Evolutionary conservation across 1,284 basidiomycete species (phyloP), one percentile per base, ranked within the genome.

Genomic region (Cerioporus squamosus): DNA sequence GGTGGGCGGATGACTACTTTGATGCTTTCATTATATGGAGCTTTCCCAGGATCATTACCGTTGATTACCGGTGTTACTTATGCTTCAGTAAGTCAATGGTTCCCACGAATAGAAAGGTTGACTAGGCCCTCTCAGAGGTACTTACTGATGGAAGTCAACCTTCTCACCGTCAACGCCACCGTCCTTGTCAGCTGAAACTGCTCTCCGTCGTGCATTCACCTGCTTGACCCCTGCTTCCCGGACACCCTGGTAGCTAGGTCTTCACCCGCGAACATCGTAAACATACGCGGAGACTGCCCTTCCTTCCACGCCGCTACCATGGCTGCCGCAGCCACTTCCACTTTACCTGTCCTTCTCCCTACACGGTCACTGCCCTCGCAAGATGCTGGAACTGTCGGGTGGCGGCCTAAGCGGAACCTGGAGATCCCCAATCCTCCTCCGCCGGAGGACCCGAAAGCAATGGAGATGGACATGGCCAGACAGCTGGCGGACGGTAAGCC

Each of bases 401-500:
- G 63, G 63, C 57, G 48, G 14, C 56, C 63, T 1, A 57, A 60
- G 15, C 63, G 63, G 17, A 55, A 64, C 39, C 22, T 58, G 3
- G 60, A 61, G 17, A 39, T 51, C 1, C 63, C 60, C 5, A 64
- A 64, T 17, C 48, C 56, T 9, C 53, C 63, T 3, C 63, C 63
- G 2, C 38, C 51, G 2, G 63, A 64, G n/a, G 63, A 64, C 26
- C 60, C 63, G 4, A 59, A 48, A 23, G 55, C 57, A 8, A 82
- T 89, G 55, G 93, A 95, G 69, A 79, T 91, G 69, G 90, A 92
- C 2, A 88, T 82, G 60, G 84, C 85, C 4, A 74, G 86, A 47
- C 86, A 88, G 63, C 72, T 85, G 60, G 74, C 87, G 53, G 93
- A 90, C 70, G 91, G 82, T 33, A 94, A 85, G 75, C 80, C 86